Evolutionary conservation across 1,139 yeast genomes (phyloP).

Genomic region (Yamadazyma songkhlaensis): DNA sequence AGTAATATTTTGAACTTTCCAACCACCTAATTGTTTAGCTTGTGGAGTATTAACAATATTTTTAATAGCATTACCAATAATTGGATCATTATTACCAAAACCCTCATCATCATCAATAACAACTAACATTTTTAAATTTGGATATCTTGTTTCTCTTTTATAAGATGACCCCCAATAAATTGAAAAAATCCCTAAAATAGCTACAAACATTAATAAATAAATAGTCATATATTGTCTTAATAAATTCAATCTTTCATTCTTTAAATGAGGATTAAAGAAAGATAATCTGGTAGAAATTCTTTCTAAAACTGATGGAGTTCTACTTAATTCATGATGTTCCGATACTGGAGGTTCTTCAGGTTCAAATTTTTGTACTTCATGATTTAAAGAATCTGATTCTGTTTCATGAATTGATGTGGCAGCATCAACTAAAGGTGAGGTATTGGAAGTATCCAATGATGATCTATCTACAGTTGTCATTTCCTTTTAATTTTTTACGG

Average conservation of each 20-base stretch:
- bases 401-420: not conserved
- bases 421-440: not conserved
- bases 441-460: too few species aligned
- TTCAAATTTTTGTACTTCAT: slow-evolving; percentile 9
- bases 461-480: too few species aligned
- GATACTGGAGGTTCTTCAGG: slow-evolving; percentile 1
- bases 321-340: slow-evolving; percentile 4
- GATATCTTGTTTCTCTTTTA: slow-evolving; percentile 24
- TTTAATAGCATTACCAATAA: slow-evolving; percentile 28
- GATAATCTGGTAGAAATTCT: slow-evolving; percentile 14
- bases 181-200: slow-evolving; percentile 31
- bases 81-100: slow-evolving; percentile 26
- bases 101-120: slow-evolving; percentile 37
- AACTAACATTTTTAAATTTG: slow-evolving; percentile 37
- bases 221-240: slow-evolving; percentile 15
- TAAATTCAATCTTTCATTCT: slow-evolving; percentile 18
- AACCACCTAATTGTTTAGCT: slow-evolving; percentile 31
- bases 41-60: slow-evolving; percentile 17
- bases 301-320: slow-evolving; percentile 12
- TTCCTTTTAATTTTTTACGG: too few species aligned
- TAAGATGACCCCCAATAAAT: slow-evolving; percentile 47
- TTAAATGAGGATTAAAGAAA: slow-evolving; percentile 28
- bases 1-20: slow-evolving; percentile 32
- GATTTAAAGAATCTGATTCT: not conserved
- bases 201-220: slow-evolving; percentile 26